phyloP scores from a whole-genome alignment of 306 rosid genomes.

The Lathyrus oleraceus region DNA sequence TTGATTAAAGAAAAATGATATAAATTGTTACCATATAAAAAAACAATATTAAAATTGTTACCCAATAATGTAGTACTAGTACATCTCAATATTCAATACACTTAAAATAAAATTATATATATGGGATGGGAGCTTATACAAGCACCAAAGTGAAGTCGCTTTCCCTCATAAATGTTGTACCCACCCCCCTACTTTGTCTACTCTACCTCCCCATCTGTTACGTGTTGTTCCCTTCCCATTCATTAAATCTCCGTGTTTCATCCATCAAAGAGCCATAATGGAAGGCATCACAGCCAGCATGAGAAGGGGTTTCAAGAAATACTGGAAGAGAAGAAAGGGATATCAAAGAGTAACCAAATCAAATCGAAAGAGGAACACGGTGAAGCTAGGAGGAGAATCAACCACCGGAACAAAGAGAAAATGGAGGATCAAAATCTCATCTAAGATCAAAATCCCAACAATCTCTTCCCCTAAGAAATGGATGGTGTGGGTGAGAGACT shows the following conservation, averaged over 20 bases:
- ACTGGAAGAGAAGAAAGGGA: constrained; percentile 55
- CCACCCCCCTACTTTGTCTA: constrained; percentile 34
- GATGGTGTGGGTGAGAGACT: constrained; percentile 70
- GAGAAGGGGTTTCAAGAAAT: constrained; percentile 46
- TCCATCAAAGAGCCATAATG: constrained; percentile 28
- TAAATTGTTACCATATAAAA: no score
- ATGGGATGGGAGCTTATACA: no score
- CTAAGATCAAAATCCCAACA: constrained; percentile 45
- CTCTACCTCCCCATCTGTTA: background rate
- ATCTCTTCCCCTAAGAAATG: constrained; percentile 63
- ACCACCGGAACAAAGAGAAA: constrained; percentile 21
- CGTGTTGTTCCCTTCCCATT: background rate
- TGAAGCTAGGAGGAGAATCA: constrained; percentile 38
- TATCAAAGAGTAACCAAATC: constrained; percentile 49
- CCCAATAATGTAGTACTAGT: no score
- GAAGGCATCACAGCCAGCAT: constrained; percentile 53
- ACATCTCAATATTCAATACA: no score
- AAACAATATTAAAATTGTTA: no score
- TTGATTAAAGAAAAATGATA: no score
- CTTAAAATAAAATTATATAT: no score
- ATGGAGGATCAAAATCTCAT: constrained; percentile 58
- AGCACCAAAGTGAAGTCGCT: background rate
- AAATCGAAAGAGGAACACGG: constrained; percentile 29
- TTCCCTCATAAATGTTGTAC: constrained; percentile 20
- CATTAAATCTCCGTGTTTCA: background rate